A percentile compares a stretch with the other conserved stretches of the same genome.
phyloP scores from a whole-genome alignment of 225 moss, liverwort and hornwort species.

The Physcomitrium patens region DNA sequence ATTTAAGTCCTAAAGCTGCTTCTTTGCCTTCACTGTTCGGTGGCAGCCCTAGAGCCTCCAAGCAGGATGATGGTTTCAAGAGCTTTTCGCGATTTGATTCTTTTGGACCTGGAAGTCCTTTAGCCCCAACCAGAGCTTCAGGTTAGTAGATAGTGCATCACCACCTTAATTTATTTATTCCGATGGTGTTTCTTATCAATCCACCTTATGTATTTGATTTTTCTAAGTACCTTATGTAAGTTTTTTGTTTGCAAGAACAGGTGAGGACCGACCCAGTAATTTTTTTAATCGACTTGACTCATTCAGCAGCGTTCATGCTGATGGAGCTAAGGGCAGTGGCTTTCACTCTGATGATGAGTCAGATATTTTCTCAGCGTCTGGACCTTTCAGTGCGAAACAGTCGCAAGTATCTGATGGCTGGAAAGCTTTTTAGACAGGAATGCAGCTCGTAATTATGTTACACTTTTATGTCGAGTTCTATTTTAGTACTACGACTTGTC shows the following conservation, averaged over 20 bases:
- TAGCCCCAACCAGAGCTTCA: slow-evolving; percentile 44
- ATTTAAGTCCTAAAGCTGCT: slow-evolving; percentile 47
- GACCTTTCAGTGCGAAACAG: slow-evolving; percentile 70
- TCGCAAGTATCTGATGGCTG: slow-evolving; percentile 74
- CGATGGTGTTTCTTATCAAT: not conserved
- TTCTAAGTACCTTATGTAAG: not conserved
- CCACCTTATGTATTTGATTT: too few species aligned
- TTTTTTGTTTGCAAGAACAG: slow-evolving; percentile 41
- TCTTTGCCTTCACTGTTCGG: slow-evolving; percentile 58
- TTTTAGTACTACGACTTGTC: slow-evolving; percentile 22
- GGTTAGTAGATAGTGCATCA: slow-evolving; percentile 31
- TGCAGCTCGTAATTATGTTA: slow-evolving; percentile 10
- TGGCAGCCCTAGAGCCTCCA: slow-evolving; percentile 57
- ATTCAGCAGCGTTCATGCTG: slow-evolving; percentile 72
- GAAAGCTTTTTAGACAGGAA: slow-evolving; percentile 70
- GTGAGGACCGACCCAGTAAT: slow-evolving; percentile 45
- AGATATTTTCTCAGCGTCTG: slow-evolving; percentile 72
- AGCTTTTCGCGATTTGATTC: slow-evolving; percentile 61
- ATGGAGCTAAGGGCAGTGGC: slow-evolving; percentile 59
- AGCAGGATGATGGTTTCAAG: slow-evolving; percentile 24
- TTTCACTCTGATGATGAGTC: slow-evolving; percentile 80
- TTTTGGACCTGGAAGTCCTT: slow-evolving; percentile 54
- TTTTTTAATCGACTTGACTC: slow-evolving; percentile 78
- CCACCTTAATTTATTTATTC: not conserved
- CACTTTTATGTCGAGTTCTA: slow-evolving; percentile 13